Evolutionary conservation across 2,329 filamentous ascomycete species (phyloP).

Genomic region (Blumeriella jaapii): DNA sequence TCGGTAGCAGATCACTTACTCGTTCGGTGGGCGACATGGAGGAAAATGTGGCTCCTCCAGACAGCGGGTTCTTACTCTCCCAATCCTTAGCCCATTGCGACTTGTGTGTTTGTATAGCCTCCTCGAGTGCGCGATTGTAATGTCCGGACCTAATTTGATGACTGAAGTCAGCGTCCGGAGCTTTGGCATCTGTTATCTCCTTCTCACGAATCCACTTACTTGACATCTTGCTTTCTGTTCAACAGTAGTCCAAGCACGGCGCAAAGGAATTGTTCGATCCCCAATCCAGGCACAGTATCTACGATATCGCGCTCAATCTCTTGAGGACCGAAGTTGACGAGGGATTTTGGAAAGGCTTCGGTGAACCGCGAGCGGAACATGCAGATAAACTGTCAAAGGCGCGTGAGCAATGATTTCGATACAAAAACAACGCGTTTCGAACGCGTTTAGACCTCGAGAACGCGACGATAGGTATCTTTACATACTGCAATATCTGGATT

Average conservation of each 20-base stretch:
- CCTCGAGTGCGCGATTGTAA: constrained; percentile 85
- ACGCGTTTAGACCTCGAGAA: constrained; percentile 33
- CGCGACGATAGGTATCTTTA: constrained; percentile 34
- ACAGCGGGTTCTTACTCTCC: constrained; percentile 72
- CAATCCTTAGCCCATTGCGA: constrained; percentile 81
- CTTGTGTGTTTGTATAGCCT: constrained; percentile 76
- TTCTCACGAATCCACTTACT: constrained; percentile 49
- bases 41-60: constrained; percentile 69
- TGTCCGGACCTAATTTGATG: constrained; percentile 61
- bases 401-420: constrained; percentile 25
- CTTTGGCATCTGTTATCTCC: neutral
- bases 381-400: constrained; percentile 69
- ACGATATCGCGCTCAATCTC: constrained; percentile 83
- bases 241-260: constrained; percentile 77
- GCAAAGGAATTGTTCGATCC: constrained; percentile 81
- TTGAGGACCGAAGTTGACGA: constrained; percentile 85
- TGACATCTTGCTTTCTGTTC: constrained; percentile 97
- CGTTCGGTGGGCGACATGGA: constrained; percentile 72
- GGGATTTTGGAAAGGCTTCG: constrained; percentile 77
- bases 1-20: constrained; percentile 39
- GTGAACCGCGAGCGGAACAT: constrained; percentile 94
- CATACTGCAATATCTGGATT: constrained; percentile 87
- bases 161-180: constrained; percentile 15
- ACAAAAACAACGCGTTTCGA: constrained; percentile 37
- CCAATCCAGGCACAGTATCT: constrained; percentile 66